These are phyloP conservation scores for Eucalyptus grandis DNA, from an alignment of 345 rosid species.

Conservation along the genomic window DNA sequence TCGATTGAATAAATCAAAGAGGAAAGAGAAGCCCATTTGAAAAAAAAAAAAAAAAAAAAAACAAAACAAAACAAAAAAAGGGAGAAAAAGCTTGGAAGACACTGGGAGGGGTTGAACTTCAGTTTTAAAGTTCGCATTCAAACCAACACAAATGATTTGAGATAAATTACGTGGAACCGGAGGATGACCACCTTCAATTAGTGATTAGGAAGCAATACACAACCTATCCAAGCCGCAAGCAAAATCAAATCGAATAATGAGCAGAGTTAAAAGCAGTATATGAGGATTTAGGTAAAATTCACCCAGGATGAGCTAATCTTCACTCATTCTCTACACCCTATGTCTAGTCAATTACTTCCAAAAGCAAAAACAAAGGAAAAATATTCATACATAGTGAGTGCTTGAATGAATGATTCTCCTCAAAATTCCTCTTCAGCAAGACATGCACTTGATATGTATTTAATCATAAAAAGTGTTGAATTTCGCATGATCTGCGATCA, in stretches of 20 bases:
- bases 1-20: neutral
- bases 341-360: neutral
- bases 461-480: neutral
- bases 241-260: too few relatives aligned
- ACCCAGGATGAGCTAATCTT: neutral
- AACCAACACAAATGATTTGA: too few relatives aligned
- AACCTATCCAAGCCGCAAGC: too few relatives aligned
- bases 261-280: too few relatives aligned
- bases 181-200: too few relatives aligned
- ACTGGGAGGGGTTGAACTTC: neutral
- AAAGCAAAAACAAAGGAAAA: neutral
- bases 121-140: too few relatives aligned
- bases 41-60: neutral
- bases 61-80: neutral
- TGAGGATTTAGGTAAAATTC: neutral
- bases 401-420: neutral
- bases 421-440: neutral
- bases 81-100: neutral
- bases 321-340: neutral
- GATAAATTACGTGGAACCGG: too few relatives aligned
- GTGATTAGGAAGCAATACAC: too few relatives aligned
- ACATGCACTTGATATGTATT: neutral
- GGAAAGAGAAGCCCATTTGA: neutral
- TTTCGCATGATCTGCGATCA: neutral
- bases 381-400: neutral